Base-by-base conservation (phyloP, 495 filamentous ascomycete genomes). In the Penicillium canariense region DNA sequence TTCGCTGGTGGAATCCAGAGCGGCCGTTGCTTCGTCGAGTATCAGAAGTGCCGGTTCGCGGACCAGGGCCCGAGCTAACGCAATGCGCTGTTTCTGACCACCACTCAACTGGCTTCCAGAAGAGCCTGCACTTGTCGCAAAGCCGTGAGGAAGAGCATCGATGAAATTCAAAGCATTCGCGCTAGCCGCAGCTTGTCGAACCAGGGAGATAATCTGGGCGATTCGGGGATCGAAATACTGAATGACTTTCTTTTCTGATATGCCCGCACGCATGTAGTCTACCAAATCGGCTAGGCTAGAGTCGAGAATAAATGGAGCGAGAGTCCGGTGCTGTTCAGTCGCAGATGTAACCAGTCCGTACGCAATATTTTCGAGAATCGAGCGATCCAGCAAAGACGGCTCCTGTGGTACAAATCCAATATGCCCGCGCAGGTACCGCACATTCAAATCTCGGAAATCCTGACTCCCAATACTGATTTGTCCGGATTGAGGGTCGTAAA, bases 21-120 rank as follows among this genome's bases (percentile, higher is more conserved):
- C 70, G 4, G 62, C 82, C 1, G 88, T 92, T 6, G 89, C 89
- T 65, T 95, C 89, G 60, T 93, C 89, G 1, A 96, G 75, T 28
- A 94, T 84, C 3, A 96, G 67, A 52, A 94, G 82, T 23, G 80
- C 79, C 0, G 90, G 88, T 43, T 87, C 76, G 53, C 87, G 87
- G 28, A 93, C 79, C 22, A 89, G 81, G n/a, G 82, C 83, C 25
- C 85, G 76, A 0, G 87, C 86, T 36, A 90, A 82, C 15, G 86
- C 76, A 44, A 87, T 67, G 9, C 84, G 70, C 58, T 88, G 84
- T 39, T 79, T 81, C 50, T 87, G 82, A 5, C 82, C 81, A 15
- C 81, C 81, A 11, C 78, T 83, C n/a, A 87, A 66, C 35, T 76
- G 77, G 4, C 71, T 73, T 10, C 83, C 85, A 20, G 75, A 75